A percentile compares a stretch with the other conserved stretches of the same genome.
Evolutionary conservation across 1,284 basidiomycete species (phyloP).

Genomic region (Thelephora terrestris): DNA sequence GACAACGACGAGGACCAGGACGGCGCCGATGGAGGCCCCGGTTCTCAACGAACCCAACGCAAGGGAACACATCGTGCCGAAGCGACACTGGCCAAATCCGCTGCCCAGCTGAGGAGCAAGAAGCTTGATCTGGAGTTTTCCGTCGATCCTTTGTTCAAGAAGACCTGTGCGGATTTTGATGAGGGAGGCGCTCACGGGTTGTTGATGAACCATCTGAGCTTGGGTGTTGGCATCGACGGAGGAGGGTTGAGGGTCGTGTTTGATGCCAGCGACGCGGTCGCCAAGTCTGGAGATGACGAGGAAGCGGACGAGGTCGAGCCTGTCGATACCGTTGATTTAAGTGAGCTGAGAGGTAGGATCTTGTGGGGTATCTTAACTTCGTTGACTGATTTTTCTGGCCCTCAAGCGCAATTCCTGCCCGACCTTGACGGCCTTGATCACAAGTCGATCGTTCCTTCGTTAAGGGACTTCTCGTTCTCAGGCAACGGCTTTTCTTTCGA

Average conservation of each 20-base stretch:
- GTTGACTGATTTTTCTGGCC: constrained; percentile 4
- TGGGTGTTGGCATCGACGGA: constrained; percentile 72
- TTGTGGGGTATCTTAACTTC: constrained; percentile 10
- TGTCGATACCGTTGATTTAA: constrained; percentile 59
- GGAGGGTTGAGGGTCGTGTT: constrained; percentile 81
- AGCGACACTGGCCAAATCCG: constrained; percentile 79
- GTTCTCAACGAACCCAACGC: constrained; percentile 24
- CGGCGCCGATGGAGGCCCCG: constrained; percentile 38
- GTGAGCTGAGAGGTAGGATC: constrained; percentile 54
- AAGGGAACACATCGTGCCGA: constrained; percentile 62
- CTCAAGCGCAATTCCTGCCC: constrained; percentile 55
- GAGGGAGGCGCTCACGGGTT: constrained; percentile 95
- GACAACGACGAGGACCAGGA: constrained; percentile 59
- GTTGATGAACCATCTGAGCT: constrained; percentile 83
- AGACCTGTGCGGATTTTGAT: constrained; percentile 97
- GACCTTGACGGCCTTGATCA: constrained; percentile 51
- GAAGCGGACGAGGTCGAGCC: constrained; percentile 49
- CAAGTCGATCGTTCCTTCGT: constrained; percentile 70
- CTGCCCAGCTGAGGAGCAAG: constrained; percentile 78
- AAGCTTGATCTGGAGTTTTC: constrained; percentile 93
- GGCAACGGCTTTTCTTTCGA: constrained; percentile 52
- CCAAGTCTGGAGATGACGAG: constrained; percentile 69
- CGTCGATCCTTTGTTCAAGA: constrained; percentile 95
- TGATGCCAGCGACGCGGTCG: constrained; percentile 87
- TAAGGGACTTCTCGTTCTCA: constrained; percentile 74